Evolutionary conservation across 2,329 filamentous ascomycete species (phyloP).

Genomic region (Cordyceps pruinosa): DNA sequence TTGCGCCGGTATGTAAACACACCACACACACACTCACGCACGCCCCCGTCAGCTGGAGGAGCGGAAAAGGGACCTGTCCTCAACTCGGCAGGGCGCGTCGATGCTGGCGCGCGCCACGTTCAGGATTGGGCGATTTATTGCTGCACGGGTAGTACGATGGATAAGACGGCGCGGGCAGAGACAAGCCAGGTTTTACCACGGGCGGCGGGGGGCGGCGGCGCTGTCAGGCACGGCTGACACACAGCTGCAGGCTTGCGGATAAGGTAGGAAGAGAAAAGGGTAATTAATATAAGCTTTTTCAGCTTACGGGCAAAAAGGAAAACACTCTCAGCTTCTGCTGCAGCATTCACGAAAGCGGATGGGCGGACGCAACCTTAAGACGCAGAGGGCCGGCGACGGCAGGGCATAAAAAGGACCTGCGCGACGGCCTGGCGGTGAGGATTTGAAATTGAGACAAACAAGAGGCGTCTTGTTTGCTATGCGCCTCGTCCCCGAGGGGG

Average conservation of each 20-base stretch:
- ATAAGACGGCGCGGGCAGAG: neutral
- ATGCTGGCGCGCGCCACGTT: neutral
- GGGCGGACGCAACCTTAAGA: neutral
- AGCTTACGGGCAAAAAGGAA: neutral
- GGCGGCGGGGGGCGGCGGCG: neutral
- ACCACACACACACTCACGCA: neutral
- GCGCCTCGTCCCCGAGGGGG: neutral
- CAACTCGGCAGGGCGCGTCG: neutral
- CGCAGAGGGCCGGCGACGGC: neutral
- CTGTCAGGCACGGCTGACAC: neutral
- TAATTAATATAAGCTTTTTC: constrained; percentile 1
- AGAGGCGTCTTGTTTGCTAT: neutral
- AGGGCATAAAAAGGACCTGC: neutral
- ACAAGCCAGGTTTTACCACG: neutral
- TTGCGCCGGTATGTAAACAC: neutral
- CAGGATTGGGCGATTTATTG: constrained; percentile 1
- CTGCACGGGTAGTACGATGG: neutral
- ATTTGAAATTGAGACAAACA: neutral
- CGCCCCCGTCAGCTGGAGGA: neutral
- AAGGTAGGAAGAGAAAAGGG: too few relatives aligned
- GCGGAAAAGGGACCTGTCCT: neutral
- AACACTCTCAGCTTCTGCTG: constrained; percentile 6
- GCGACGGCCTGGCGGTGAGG: neutral
- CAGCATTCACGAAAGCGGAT: neutral
- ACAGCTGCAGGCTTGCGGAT: neutral